phyloP scores from a whole-genome alignment of 257 asterid genomes.

The Solanum pimpinellifolium region DNA sequence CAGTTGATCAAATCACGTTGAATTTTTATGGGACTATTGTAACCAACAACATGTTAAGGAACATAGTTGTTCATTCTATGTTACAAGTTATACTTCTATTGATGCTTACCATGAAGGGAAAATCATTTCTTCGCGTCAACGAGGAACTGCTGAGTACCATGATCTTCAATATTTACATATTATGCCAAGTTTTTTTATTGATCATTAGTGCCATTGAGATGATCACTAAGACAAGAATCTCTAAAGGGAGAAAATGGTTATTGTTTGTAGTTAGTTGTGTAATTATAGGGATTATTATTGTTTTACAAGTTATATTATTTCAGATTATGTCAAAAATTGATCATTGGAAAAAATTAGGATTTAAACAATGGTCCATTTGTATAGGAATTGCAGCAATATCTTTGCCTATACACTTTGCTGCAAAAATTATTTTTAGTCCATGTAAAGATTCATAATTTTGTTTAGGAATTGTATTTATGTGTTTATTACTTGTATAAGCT shows the following conservation, averaged over 20 bases:
- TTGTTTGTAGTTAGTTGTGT: neutral
- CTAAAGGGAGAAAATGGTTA: neutral
- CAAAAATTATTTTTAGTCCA: neutral
- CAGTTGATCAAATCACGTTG: neutral
- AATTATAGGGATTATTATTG: neutral
- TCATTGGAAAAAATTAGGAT: constrained; percentile 9
- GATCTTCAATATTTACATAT: constrained; percentile 16
- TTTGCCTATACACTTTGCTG: constrained; percentile 15
- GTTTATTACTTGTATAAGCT: neutral
- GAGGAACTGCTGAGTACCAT: constrained; percentile 4
- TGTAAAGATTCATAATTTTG: neutral
- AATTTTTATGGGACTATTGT: neutral
- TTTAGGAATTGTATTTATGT: neutral
- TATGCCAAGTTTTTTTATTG: constrained; percentile 29
- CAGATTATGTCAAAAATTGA: constrained; percentile 10
- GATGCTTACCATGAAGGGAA: constrained; percentile 13
- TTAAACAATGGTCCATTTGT: constrained; percentile 18
- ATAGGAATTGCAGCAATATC: constrained; percentile 22
- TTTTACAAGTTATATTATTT: constrained; percentile 5
- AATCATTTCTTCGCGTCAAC: neutral
- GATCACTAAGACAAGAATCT: neutral
- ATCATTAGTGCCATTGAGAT: constrained; percentile 9
- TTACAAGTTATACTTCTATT: constrained; percentile 14
- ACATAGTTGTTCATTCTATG: constrained; percentile 9
- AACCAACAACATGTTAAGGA: constrained; percentile 17